phyloP scores from a whole-genome alignment of 495 filamentous ascomycete genomes.

The Usnea hakonensis region DNA sequence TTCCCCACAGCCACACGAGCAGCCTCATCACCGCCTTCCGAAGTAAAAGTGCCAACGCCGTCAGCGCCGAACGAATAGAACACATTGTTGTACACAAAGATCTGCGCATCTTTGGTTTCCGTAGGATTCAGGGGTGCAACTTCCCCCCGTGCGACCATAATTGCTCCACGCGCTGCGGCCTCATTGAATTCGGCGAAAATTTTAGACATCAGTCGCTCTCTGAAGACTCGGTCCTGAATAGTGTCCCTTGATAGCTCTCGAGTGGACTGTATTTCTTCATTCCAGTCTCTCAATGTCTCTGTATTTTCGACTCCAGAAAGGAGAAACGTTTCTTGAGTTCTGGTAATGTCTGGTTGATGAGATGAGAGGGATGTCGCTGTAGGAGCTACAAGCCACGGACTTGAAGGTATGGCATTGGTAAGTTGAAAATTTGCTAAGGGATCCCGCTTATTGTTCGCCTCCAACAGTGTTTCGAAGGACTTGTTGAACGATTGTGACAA shows the following conservation, averaged over 20 bases:
- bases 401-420: conserved; percentile 84
- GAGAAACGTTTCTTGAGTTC: conserved; percentile 88
- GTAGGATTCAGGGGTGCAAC: conserved; percentile 96
- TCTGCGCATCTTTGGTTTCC: conserved; percentile 85
- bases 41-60: conserved; percentile 93
- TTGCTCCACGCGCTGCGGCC: conserved; percentile 86
- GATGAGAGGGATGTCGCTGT: conserved; percentile 51
- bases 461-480: conserved; percentile 67
- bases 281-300: conserved; percentile 94
- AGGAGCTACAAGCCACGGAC: conserved; percentile 81
- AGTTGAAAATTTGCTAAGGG: conserved; percentile 89
- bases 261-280: conserved; percentile 97
- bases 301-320: conserved; percentile 84
- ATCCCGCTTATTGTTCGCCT: conserved; percentile 73
- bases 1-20: conserved; percentile 94
- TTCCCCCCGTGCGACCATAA: conserved; percentile 86
- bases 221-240: conserved; percentile 92
- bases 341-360: conserved; percentile 76
- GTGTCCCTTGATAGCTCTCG: conserved; percentile 86
- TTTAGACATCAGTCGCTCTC: conserved; percentile 88
- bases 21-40: conserved; percentile 94
- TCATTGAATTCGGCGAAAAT: conserved; percentile 97
- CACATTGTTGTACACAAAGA: conserved; percentile 99
- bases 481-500: conserved; percentile 75
- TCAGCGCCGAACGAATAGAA: conserved; percentile 99